Percentiles rank a stretch among this genome's conserved stretches.
phyloP scores from a whole-genome alignment of 1,139 yeast genomes.

The Tardiomyces depauwii region DNA sequence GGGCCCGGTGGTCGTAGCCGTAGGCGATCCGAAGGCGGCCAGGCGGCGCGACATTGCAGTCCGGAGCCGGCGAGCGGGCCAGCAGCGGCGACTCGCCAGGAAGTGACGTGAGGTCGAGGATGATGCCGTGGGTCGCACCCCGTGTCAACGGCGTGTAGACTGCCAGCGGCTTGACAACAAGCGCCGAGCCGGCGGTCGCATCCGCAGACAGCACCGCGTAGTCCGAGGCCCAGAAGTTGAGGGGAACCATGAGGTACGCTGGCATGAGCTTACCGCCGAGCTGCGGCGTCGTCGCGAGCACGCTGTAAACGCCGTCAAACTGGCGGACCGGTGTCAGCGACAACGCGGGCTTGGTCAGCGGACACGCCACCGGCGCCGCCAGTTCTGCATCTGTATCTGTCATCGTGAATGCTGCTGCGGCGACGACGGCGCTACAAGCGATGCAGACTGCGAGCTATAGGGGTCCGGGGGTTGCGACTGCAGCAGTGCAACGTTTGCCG shows the following conservation, averaged over 20 bases:
- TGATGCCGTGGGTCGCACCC: neutral
- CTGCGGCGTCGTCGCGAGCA: neutral
- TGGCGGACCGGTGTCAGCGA: neutral
- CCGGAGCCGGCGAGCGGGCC: neutral
- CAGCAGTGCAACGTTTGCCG: no score
- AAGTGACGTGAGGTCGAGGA: neutral
- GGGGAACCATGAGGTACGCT: neutral
- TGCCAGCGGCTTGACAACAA: neutral
- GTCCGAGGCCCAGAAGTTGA: neutral
- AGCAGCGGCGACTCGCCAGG: neutral
- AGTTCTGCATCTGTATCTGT: no score
- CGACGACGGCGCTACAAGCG: no score
- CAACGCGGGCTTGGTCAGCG: neutral
- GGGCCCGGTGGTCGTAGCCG: neutral
- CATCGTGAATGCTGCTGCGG: no score
- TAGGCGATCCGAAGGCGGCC: neutral
- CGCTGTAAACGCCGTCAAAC: neutral
- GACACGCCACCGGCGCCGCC: no score
- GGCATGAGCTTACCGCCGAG: neutral
- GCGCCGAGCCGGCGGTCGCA: neutral
- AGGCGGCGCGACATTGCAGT: neutral
- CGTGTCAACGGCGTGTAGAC: neutral
- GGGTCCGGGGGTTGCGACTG: no score
- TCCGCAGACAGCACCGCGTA: neutral
- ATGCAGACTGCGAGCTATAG: no score